Evolutionary conservation across 2,329 filamentous ascomycete species (phyloP).

Genomic region (Cryphonectria carpinicola): DNA sequence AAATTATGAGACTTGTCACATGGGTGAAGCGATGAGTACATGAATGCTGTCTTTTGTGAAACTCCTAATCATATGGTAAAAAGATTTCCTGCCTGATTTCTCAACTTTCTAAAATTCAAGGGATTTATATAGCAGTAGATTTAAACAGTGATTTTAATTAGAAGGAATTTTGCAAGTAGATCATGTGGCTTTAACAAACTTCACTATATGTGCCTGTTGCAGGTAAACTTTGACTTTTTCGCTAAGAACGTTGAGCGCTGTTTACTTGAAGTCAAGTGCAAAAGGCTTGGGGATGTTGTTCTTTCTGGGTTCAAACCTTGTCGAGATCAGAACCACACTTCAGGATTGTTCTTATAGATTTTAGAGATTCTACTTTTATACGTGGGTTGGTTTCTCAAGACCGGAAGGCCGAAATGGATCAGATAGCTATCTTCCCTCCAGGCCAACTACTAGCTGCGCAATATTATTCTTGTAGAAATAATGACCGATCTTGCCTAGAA

Average conservation of each 20-base stretch:
- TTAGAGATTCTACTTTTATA: neutral
- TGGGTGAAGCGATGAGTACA: too few species aligned
- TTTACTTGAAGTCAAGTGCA: neutral
- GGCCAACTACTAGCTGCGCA: neutral
- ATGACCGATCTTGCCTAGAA: neutral
- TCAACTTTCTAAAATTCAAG: neutral
- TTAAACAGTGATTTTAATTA: neutral
- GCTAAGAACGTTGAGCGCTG: neutral
- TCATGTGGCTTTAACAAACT: neutral
- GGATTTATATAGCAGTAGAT: neutral
- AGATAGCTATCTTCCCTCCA: neutral
- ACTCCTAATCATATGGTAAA: neutral
- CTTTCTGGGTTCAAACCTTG: neutral
- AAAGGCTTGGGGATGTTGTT: neutral
- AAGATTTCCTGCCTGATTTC: neutral
- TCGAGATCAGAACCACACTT: neutral
- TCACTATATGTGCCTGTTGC: neutral
- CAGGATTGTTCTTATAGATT: neutral
- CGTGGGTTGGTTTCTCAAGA: neutral
- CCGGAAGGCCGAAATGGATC: neutral
- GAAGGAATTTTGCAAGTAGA: neutral
- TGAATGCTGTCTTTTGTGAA: too few species aligned
- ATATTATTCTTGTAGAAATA: neutral
- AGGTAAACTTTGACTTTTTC: neutral
- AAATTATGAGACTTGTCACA: neutral